A percentile compares a stretch with the other conserved stretches of the same genome.
Evolutionary conservation across 2,329 filamentous ascomycete genomes (phyloP).

Genomic region (Fusarium haematococcum): DNA sequence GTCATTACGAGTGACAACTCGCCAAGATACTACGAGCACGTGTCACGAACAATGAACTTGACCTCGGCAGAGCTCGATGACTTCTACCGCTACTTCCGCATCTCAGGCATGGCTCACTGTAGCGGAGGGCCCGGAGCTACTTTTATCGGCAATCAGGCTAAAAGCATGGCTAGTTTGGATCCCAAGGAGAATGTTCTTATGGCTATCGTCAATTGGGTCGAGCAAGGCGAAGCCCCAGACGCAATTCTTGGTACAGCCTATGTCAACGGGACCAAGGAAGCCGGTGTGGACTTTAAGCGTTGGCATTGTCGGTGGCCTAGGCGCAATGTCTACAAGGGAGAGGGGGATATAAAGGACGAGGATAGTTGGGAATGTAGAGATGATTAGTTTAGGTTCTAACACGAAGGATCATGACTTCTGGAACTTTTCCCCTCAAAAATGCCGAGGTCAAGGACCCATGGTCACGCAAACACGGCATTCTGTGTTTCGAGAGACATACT

Average conservation of each 20-base stretch:
- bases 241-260: slow-evolving; percentile 50
- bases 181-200: slow-evolving; percentile 58
- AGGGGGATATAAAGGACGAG: slow-evolving; percentile 22
- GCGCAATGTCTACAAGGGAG: slow-evolving; percentile 48
- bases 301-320: slow-evolving; percentile 51
- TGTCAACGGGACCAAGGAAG: slow-evolving; percentile 37
- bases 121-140: slow-evolving; percentile 51
- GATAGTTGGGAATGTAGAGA: slow-evolving; percentile 2
- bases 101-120: slow-evolving; percentile 65
- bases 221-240: slow-evolving; percentile 55
- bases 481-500: no score
- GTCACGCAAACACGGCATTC: no score
- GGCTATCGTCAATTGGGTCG: slow-evolving; percentile 62
- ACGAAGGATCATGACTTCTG: no score
- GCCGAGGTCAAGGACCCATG: no score
- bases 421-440: no score
- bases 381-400: background rate
- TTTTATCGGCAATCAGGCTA: slow-evolving; percentile 44
- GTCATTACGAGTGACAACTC: slow-evolving; percentile 52
- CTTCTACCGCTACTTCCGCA: slow-evolving; percentile 64
- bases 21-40: slow-evolving; percentile 36
- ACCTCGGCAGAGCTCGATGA: slow-evolving; percentile 51
- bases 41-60: slow-evolving; percentile 43
- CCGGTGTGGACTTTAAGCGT: slow-evolving; percentile 46
- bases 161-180: slow-evolving; percentile 38